Conservation (phyloP, 2,329 filamentous ascomycete genomes). For the Monilinia laxa region DNA sequence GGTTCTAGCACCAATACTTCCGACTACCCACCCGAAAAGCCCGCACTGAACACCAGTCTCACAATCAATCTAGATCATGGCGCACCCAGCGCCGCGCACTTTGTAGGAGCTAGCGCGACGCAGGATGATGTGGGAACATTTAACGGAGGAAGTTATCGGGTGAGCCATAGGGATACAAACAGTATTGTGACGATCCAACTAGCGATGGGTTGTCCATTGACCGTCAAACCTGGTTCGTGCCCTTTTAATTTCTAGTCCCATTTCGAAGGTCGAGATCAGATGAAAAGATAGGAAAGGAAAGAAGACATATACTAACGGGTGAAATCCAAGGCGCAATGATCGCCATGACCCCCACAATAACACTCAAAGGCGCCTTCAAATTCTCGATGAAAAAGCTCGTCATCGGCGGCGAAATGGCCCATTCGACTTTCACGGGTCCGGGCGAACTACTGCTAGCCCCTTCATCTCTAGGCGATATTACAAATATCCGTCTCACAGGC, state of each 20-base stretch:
- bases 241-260: neutral
- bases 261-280: neutral
- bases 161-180: constrained; percentile 90
- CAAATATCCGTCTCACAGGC: constrained; percentile 71
- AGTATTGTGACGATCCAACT: constrained; percentile 86
- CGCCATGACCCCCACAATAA: constrained; percentile 87
- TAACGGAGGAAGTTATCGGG: constrained; percentile 91
- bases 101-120: constrained; percentile 61
- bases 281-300: neutral
- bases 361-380: constrained; percentile 76
- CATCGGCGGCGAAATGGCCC: constrained; percentile 73
- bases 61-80: constrained; percentile 43
- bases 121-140: constrained; percentile 92
- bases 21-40: constrained; percentile 36
- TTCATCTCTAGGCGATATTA: constrained; percentile 77
- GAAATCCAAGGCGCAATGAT: constrained; percentile 72
- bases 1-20: neutral
- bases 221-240: constrained; percentile 67
- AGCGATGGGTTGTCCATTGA: constrained; percentile 82
- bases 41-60: constrained; percentile 38
- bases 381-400: constrained; percentile 93
- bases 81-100: constrained; percentile 49
- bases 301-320: constrained; percentile 23
- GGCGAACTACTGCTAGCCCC: constrained; percentile 88
- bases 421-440: constrained; percentile 81